Base-by-base conservation (phyloP, 805 yeast genomes). In the Blastobotrys mokoenaii region DNA sequence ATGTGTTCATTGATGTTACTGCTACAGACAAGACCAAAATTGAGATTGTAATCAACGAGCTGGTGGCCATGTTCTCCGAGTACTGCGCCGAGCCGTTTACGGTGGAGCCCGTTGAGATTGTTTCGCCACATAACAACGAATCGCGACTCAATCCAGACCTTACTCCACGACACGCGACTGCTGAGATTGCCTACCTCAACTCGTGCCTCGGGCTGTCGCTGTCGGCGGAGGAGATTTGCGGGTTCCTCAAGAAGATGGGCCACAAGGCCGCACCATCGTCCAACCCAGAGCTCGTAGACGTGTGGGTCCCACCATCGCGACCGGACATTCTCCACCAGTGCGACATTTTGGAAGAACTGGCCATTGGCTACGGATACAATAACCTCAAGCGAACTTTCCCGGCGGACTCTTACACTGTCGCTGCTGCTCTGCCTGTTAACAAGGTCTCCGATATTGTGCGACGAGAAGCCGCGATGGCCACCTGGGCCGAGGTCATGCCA, bases 321-420 rank as follows among this genome's bases (percentile, higher is more conserved):
- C 81, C 97, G 9, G 99, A 93, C 67, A 77, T 93, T 51, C 73
- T 93, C 59, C 99, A 93, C 67, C 95, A 87, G 64, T 90, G 97
- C 74, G 99, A 93, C 68, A 82, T 93, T 54, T 85, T 93, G 95
- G 99, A 93, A 68, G 99, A 93, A 66, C 96, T 90, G 41, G 98
- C 96, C 40, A 83, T 93, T 61, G 94, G 87, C 27, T 93, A 87
- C 62, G 99, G 98, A 47, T 93, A 83, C 73, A 84, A 89, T 69
- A 87, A 85, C 63, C 74, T 93, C 60, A 76, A 75, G 51, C 86
- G 82, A 68, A 80, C 93, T 43, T 86, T 93, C 60, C 76, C 87
- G 53, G 74, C 86, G 29, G 81, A 81, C 46, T 77, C 95, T 8
- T 78, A 83, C 52, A 72, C 77, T 45, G 82, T 86, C 51, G 96